Evolutionary conservation across 1,284 basidiomycete genomes (phyloP), one percentile per base, ranked within the genome.

Genomic region (Trametes versicolor): DNA sequence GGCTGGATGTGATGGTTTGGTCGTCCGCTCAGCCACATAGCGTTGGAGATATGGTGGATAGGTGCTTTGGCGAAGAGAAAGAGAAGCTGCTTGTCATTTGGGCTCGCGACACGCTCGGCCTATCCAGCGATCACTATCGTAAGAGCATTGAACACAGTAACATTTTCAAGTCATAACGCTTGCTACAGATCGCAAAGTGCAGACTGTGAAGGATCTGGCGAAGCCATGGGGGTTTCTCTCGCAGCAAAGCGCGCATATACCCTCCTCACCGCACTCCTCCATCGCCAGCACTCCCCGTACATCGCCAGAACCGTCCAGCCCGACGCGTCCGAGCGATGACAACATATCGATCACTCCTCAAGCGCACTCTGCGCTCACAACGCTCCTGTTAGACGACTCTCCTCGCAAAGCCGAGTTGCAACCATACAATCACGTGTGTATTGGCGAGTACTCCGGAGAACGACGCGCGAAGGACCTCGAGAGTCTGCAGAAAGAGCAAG

Each of bases 1-100:
- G 90, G 87, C 83, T 94, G 32, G 91, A 95, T 65, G 87, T 90
- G 6, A 92, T 96, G 87, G 86, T 96, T 0, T 96, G 95, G 94
- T 93, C 91, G 68, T 93, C 90, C 0, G 94, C 94, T 1, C 90
- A 94, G 74, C 90, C 92, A 0, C 85, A 89, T 62, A 95, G 89
- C 71, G 95, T 96, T 4, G 77, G 81, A 0, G 86, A 88, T 69
- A 93, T 93, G 91, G 88, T 91, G 0, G 74, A 82, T 34, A 81
- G 79, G 57, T 83, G 82, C 64, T 93, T 91, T 74, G 83, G 79
- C 3, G 70, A 77, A 5, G 69, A 79, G 32, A 81, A 79, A 61
- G 71, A 73, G 13, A 75, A 79, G 47, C 74, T 95, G 12, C 76
- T 85, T 23, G 88, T 88, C 0, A 80, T 94, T 0, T 96, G 94